Conservation (phyloP, 805 yeast genomes). For the Cyberlindnera xishuangbannaensis region DNA sequence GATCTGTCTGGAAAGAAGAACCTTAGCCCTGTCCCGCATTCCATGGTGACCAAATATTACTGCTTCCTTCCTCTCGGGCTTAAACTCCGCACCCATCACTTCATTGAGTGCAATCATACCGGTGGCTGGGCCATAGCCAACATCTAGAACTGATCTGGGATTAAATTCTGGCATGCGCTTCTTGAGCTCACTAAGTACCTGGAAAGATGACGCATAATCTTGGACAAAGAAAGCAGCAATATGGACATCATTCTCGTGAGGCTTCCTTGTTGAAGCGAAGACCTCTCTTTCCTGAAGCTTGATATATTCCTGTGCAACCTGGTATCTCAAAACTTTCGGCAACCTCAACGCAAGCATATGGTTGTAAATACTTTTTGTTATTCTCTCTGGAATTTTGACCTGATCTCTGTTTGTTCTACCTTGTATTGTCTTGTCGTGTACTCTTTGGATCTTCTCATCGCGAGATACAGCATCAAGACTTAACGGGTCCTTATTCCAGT, state of each 20-base stretch:
- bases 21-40: slow-evolving; percentile 78
- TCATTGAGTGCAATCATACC: slow-evolving; percentile 89
- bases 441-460: slow-evolving; percentile 28
- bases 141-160: slow-evolving; percentile 67
- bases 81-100: slow-evolving; percentile 59
- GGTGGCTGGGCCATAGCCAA: slow-evolving; percentile 88
- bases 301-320: slow-evolving; percentile 52
- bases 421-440: slow-evolving; percentile 48
- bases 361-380: slow-evolving; percentile 56
- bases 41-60: slow-evolving; percentile 64
- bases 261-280: slow-evolving; percentile 40
- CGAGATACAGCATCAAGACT: background rate
- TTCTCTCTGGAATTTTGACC: slow-evolving; percentile 46
- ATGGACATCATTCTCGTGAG: slow-evolving; percentile 68
- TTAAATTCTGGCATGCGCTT: slow-evolving; percentile 51
- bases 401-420: slow-evolving; percentile 50
- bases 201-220: slow-evolving; percentile 65
- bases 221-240: slow-evolving; percentile 77
- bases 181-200: slow-evolving; percentile 61
- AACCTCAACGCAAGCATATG: slow-evolving; percentile 53
- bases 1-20: slow-evolving; percentile 64
- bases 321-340: slow-evolving; percentile 59
- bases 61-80: slow-evolving; percentile 61
- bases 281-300: slow-evolving; percentile 46
- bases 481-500: slow-evolving; percentile 10